Percentiles rank a stretch among this genome's conserved stretches.
These are phyloP conservation scores for Lactarius hatsudake DNA, from an alignment of 768 basidiomycete genomes.

Conservation along the genomic window DNA sequence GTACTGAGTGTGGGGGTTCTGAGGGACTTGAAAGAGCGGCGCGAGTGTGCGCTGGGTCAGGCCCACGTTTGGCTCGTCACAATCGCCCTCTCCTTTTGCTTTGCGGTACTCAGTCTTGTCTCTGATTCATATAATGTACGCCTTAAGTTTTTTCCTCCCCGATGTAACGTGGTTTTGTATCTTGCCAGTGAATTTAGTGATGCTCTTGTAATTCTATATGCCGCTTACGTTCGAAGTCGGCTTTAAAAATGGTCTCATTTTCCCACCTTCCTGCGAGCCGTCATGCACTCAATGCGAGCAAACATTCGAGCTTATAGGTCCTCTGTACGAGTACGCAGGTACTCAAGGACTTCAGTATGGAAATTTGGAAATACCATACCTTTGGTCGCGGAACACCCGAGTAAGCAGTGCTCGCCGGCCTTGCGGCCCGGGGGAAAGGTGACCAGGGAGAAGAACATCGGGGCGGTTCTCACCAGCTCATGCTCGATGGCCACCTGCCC, in stretches of 20 bases:
- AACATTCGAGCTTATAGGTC: not conserved
- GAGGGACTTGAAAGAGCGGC: not conserved
- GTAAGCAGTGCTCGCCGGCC: no score
- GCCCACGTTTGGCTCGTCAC: not conserved
- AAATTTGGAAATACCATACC: no score
- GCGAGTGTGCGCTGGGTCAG: not conserved
- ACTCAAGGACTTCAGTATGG: no score
- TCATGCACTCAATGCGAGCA: not conserved
- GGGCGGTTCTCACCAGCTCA: no score
- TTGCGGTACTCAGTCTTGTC: not conserved
- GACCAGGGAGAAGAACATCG: no score
- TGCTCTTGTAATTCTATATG: not conserved
- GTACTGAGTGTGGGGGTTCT: not conserved
- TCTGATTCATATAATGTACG: no score
- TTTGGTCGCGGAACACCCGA: no score
- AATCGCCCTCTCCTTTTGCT: not conserved
- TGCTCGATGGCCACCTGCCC: no score
- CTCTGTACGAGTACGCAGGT: no score
- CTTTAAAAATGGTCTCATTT: not conserved
- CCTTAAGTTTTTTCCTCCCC: no score
- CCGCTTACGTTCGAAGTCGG: no score
- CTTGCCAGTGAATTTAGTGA: not conserved
- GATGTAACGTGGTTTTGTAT: not conserved
- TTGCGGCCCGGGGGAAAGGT: no score
- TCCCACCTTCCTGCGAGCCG: not conserved